These are phyloP conservation scores for Trichophyton verrucosum DNA, from an alignment of 2,329 filamentous ascomycete genomes.

Conservation along the genomic window DNA sequence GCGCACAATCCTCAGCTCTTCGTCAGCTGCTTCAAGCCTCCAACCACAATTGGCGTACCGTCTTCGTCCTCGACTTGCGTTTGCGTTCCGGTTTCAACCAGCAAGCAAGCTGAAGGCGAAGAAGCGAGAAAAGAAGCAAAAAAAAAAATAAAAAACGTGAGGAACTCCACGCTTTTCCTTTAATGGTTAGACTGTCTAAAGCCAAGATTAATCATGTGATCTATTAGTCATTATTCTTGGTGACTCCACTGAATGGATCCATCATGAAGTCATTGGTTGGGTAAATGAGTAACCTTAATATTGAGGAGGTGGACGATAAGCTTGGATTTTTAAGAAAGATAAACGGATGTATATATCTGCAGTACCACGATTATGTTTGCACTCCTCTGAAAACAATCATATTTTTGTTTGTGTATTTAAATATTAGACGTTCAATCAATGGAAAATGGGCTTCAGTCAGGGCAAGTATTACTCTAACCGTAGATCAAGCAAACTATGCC, in stretches of 20 bases:
- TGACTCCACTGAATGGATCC: no score
- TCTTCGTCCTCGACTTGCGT: slow-evolving; percentile 4
- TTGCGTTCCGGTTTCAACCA: background rate
- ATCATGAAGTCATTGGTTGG: no score
- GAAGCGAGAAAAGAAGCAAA: background rate
- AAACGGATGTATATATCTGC: no score
- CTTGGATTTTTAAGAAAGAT: no score
- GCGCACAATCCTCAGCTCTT: slow-evolving; percentile 1
- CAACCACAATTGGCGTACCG: slow-evolving; percentile 7
- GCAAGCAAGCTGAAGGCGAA: background rate
- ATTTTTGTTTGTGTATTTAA: no score
- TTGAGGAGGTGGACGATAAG: no score
- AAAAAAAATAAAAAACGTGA: background rate
- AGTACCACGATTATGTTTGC: no score
- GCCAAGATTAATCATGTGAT: background rate
- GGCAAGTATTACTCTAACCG: background rate
- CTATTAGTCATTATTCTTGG: background rate
- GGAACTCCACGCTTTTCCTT: background rate
- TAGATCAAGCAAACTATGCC: slow-evolving; percentile 14
- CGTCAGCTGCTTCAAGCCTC: slow-evolving; percentile 12
- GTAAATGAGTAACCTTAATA: no score
- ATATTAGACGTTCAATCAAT: no score
- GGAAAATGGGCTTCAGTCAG: background rate
- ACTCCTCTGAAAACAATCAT: no score
- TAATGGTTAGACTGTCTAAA: background rate